phyloP scores from a whole-genome alignment of 2,329 filamentous ascomycete species.

The Pseudopyricularia javanii region DNA sequence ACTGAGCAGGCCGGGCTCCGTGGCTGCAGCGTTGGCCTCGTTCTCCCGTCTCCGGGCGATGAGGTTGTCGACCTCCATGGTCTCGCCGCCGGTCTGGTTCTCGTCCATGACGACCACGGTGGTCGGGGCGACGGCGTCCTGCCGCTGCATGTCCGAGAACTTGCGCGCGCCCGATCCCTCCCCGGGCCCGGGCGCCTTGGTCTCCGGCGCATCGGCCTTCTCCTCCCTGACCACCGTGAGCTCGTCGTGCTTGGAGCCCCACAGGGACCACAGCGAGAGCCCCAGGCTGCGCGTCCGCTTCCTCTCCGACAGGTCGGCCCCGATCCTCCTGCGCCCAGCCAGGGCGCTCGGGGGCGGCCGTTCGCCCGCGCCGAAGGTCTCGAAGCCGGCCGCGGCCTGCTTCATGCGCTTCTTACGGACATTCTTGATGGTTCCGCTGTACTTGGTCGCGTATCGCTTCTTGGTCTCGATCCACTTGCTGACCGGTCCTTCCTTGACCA shows the following conservation, averaged over 20 bases:
- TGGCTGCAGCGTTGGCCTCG: constrained; percentile 12
- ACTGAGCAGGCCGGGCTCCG: constrained; percentile 25
- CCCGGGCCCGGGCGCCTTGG: constrained; percentile 20
- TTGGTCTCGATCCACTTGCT: constrained; percentile 74
- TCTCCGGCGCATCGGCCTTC: constrained; percentile 28
- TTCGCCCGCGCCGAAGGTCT: constrained; percentile 59
- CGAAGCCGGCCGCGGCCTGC: constrained; percentile 61
- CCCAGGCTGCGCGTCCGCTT: constrained; percentile 53
- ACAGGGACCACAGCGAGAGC: constrained; percentile 71
- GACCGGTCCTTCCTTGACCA: constrained; percentile 69
- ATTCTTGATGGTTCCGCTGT: constrained; percentile 53
- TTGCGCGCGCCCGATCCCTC: constrained; percentile 31
- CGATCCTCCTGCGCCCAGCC: constrained; percentile 51
- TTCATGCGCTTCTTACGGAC: constrained; percentile 63
- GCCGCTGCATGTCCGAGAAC: constrained; percentile 25
- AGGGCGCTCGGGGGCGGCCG: constrained; percentile 73
- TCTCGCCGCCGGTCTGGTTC: constrained; percentile 27
- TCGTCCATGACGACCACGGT: constrained; percentile 36
- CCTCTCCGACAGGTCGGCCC: constrained; percentile 33
- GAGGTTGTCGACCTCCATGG: constrained; percentile 29
- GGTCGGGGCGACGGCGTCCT: constrained; percentile 15
- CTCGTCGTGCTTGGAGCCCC: constrained; percentile 84
- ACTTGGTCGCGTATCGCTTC: constrained; percentile 60
- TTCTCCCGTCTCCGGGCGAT: constrained; percentile 27
- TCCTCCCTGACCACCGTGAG: constrained; percentile 51